phyloP scores from a whole-genome alignment of 2,329 filamentous ascomycete genomes.

The Ophiostoma montium region DNA sequence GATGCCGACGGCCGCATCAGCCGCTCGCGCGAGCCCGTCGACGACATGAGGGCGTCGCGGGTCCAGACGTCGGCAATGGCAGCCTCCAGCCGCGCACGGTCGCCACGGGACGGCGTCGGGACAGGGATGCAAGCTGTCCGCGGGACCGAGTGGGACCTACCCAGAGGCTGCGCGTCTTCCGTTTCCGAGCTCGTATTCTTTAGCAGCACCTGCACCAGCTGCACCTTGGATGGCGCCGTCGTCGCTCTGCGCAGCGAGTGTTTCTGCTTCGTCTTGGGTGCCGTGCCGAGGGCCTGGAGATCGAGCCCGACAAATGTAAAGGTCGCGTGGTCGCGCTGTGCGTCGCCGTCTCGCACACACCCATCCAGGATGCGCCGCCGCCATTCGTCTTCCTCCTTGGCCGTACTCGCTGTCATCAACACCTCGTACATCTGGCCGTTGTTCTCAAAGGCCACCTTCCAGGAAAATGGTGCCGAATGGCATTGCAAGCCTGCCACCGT shows the following conservation, averaged over 20 bases:
- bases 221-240: slow-evolving; percentile 54
- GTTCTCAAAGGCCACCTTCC: slow-evolving; percentile 79
- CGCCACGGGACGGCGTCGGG: slow-evolving; percentile 58
- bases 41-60: slow-evolving; percentile 63
- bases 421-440: slow-evolving; percentile 68
- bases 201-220: slow-evolving; percentile 64
- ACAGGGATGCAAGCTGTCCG: slow-evolving; percentile 52
- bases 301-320: slow-evolving; percentile 53
- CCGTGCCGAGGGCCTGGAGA: slow-evolving; percentile 59
- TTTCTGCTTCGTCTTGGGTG: slow-evolving; percentile 46
- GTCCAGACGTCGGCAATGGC: slow-evolving; percentile 72
- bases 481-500: slow-evolving; percentile 59
- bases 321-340: slow-evolving; percentile 30
- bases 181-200: slow-evolving; percentile 67
- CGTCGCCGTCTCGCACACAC: slow-evolving; percentile 33
- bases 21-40: slow-evolving; percentile 51
- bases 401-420: slow-evolving; percentile 73
- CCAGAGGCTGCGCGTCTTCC: background rate
- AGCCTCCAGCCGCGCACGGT: slow-evolving; percentile 64
- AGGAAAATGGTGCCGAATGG: slow-evolving; percentile 72
- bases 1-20: slow-evolving; percentile 66
- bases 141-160: slow-evolving; percentile 63
- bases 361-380: slow-evolving; percentile 47
- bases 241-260: slow-evolving; percentile 65
- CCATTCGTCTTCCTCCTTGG: slow-evolving; percentile 71